These are phyloP conservation scores for Phaffomyces antillensis DNA, from an alignment of 805 yeast genomes.

Conservation along the genomic window DNA sequence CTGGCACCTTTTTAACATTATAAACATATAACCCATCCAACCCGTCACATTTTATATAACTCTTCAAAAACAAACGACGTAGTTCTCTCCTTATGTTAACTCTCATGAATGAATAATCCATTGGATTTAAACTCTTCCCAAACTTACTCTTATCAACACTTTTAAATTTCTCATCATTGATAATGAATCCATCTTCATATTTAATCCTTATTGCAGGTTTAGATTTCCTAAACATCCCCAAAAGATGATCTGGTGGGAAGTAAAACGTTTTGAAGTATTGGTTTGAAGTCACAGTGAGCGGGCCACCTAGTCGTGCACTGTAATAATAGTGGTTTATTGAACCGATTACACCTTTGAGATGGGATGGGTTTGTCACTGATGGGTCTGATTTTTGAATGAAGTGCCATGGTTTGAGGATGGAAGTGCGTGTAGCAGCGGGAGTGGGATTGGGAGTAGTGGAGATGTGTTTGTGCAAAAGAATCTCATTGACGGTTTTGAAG, in stretches of 20 bases:
- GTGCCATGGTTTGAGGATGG: not conserved
- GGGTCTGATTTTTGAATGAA: not conserved
- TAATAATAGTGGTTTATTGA: constrained; percentile 6
- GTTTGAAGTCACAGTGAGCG: not conserved
- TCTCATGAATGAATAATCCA: constrained; percentile 15
- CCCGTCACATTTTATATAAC: constrained; percentile 4
- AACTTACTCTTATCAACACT: constrained; percentile 2
- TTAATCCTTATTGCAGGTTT: constrained; percentile 18
- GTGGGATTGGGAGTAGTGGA: no score
- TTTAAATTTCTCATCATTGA: constrained; percentile 11
- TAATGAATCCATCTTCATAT: constrained; percentile 10
- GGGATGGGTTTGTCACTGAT: not conserved
- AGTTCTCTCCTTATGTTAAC: constrained; percentile 11
- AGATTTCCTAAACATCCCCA: constrained; percentile 17
- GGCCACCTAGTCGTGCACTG: not conserved
- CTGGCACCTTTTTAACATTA: constrained; percentile 13
- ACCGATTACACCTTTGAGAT: constrained; percentile 4
- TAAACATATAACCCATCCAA: constrained; percentile 19
- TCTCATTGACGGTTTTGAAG: no score
- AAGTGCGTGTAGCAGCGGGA: no score
- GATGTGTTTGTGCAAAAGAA: no score
- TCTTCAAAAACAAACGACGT: constrained; percentile 8
- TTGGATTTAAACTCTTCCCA: constrained; percentile 12
- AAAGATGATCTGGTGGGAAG: constrained; percentile 18
- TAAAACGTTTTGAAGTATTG: constrained; percentile 10